Conservation (phyloP, 768 basidiomycete species). For the Phaffia tasmanica region DNA sequence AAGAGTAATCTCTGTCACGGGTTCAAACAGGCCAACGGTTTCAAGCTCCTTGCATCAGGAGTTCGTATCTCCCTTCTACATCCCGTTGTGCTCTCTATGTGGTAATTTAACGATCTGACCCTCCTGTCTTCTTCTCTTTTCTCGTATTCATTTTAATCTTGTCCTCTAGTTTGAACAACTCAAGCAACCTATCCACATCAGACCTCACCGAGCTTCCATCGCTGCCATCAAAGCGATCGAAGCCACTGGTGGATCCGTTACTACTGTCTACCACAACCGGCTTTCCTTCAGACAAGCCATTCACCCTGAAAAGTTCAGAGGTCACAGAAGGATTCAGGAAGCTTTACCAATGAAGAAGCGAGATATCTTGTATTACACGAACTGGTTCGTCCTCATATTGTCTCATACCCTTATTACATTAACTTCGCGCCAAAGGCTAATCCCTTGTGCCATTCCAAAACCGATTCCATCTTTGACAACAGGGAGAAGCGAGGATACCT, state of each 20-base stretch:
- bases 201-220: constrained; percentile 72
- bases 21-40: constrained; percentile 47
- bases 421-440: background rate
- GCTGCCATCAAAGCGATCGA: constrained; percentile 78
- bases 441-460: background rate
- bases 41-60: constrained; percentile 71
- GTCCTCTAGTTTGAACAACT: constrained; percentile 30
- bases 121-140: constrained; percentile 7
- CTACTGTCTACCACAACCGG: constrained; percentile 83
- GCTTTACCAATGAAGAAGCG: constrained; percentile 31
- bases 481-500: constrained; percentile 26
- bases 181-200: constrained; percentile 57
- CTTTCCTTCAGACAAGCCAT: constrained; percentile 56
- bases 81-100: no score
- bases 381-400: constrained; percentile 17
- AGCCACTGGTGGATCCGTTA: constrained; percentile 63
- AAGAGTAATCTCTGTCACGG: constrained; percentile 33
- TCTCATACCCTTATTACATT: background rate
- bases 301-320: constrained; percentile 36
- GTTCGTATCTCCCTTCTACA: constrained; percentile 42
- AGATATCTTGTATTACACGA: constrained; percentile 34
- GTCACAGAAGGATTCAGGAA: constrained; percentile 18
- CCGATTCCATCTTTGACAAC: background rate
- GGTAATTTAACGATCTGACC: background rate
- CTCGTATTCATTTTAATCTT: background rate